Base-by-base conservation (phyloP, 495 filamentous ascomycete genomes). In the Cryomyces minteri region DNA sequence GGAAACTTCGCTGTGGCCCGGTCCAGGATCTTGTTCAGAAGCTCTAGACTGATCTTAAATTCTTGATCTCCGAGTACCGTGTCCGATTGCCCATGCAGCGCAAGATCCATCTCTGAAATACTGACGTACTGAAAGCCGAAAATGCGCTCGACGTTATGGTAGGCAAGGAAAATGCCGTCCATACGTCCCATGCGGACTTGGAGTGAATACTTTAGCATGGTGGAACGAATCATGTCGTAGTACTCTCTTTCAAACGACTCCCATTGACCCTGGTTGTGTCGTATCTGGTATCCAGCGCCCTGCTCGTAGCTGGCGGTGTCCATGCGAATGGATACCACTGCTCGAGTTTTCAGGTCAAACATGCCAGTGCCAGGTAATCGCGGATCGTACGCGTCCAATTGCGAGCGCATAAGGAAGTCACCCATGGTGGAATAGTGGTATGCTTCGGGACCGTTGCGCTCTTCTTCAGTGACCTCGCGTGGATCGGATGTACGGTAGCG, bases 91-190 rank as follows among this genome's bases (percentile, higher is more conserved):
- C 84, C 86, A 54, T 99, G 90, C 5, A 99, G 56, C 0, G 82
- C 69, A 10, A 65, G 58, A 58, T 99, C 90, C 82, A 99, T 90
- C 54, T 96, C 92, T 1, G 68, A 53, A 10, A 94, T 59, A 45
- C 76, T 74, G 44, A 99, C 67, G 55, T 99, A 99, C 60, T 96
- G 90, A 62, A 99, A 99, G 0, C 90, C 90, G 57, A 99, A 99
- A 39, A 99, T 93, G 32, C 85, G 77, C 58, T 93, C 71, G 5
- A 84, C 79, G 54, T 99, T 99, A 63, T 99, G 90, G 59, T 77
- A 96, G 9, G 92, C 92, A n/a, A 95, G 84, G 53, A 95, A 96
- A 42, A 96, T 95, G 43, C 90, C 90, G 51, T 96, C 88, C 90
- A 99, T 99, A 18, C 92, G 77, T 30, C 90, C 90, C 70, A 96